Evolutionary conservation across 495 filamentous ascomycete species (phyloP), one percentile per base, ranked within the genome.

Genomic region (Lophiotrema nucula): DNA sequence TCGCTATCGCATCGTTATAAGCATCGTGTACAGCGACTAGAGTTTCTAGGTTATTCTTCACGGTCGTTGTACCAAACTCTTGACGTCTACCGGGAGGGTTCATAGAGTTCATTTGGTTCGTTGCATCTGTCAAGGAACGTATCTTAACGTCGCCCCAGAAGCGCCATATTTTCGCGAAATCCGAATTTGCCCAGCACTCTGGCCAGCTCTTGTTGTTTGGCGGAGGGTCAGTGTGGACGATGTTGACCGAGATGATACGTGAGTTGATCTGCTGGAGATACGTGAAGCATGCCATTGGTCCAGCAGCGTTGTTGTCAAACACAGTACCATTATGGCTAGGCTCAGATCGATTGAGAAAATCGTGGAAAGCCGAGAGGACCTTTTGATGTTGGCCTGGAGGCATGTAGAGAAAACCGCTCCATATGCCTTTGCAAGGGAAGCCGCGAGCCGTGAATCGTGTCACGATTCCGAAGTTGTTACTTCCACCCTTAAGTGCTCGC

Each of bases 291-390:
- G 1, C 31, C 48, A 73, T 58, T 11, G 70, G 70, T 31, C 70
- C 70, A 24, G 70, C 70, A 46, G 70, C 67, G 28, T 67, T 11
- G n/a, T 62, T 47, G 26, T 70, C 63, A 31, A 67, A 61, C 45
- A 51, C 56, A n/a, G n/a, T n/a, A n/a, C n/a, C n/a, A n/a, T n/a
- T n/a, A n/a, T n/a, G n/a, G 3, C 39, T 19, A 31, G 31, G 42
- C 18, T 44, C 53, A 24, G 53, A 37, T 56, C 47, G 13, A 35
- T 42, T n/a, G 47, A n/a, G 24, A 22, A 19, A 65, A 27, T 53
- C 50, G 42, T 71, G 53, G 33, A 71, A 70, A 19, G 68, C 68
- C 2, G 22, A 19, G 11, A 71, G 66, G 15, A 68, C 56, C 38
- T 71, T 64, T n/a, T 37, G 31, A 19, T 62, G 50, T 59, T 70